Conservation (phyloP, 805 yeast genomes). For the Hanseniaspora thailandica region DNA sequence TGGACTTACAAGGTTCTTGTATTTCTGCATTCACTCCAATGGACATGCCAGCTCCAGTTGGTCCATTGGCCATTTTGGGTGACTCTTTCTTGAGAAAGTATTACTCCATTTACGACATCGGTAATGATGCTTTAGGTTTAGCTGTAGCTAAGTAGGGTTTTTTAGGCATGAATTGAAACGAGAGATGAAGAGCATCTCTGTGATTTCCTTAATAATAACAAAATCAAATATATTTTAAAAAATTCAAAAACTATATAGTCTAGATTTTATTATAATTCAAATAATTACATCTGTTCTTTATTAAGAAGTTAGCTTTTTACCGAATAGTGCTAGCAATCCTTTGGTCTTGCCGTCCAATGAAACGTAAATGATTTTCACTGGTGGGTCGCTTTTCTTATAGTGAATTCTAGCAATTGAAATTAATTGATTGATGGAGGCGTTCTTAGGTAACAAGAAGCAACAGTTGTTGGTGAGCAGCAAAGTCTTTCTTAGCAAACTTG, state of each 20-base stretch:
- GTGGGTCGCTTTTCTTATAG: conserved; percentile 35
- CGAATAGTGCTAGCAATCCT: conserved; percentile 54
- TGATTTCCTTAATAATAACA: neutral
- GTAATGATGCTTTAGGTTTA: conserved; percentile 85
- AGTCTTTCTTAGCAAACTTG: conserved; percentile 35
- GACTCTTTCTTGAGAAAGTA: conserved; percentile 93
- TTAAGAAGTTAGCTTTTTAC: conserved; percentile 30
- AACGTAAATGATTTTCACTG: conserved; percentile 37
- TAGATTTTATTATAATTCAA: no score
- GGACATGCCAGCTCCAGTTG: conserved; percentile 96
- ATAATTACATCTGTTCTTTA: no score
- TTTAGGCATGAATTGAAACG: neutral
- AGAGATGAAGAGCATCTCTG: neutral
- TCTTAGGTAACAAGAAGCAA: conserved; percentile 53
- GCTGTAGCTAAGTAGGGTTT: conserved; percentile 61
- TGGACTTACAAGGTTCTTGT: conserved; percentile 91
- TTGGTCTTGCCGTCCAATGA: conserved; percentile 35
- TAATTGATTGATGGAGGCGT: conserved; percentile 43
- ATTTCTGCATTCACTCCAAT: conserved; percentile 92
- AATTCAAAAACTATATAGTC: no score
- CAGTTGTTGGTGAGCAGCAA: conserved; percentile 36
- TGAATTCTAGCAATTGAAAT: conserved; percentile 33
- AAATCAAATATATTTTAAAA: neutral
- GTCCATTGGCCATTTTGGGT: conserved; percentile 91
- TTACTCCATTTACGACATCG: conserved; percentile 88